Percentiles rank a stretch among this genome's conserved stretches.
Evolutionary conservation across 805 yeast species (phyloP).

Genomic region (Clavispora carvajalis): DNA sequence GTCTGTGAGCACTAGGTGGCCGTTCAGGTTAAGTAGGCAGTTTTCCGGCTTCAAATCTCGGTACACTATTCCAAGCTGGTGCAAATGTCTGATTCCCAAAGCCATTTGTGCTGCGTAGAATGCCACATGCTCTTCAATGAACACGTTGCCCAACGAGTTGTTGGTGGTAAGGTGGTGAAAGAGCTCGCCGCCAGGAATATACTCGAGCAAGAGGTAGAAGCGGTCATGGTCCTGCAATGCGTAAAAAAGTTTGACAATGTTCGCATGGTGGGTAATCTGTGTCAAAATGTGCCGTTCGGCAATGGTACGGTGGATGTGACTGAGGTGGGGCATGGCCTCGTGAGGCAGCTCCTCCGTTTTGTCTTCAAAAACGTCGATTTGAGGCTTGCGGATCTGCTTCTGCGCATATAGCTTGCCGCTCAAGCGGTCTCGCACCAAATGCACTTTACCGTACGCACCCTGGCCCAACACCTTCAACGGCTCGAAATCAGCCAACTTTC

Average conservation of each 20-base stretch:
- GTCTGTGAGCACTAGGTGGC: constrained; percentile 79
- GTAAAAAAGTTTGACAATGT: constrained; percentile 39
- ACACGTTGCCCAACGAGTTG: constrained; percentile 34
- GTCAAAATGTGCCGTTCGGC: constrained; percentile 15
- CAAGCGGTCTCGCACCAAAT: constrained; percentile 32
- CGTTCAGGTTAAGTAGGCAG: constrained; percentile 69
- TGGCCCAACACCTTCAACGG: constrained; percentile 40
- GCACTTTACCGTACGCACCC: constrained; percentile 42
- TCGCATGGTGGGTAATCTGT: constrained; percentile 38
- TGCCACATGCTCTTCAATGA: constrained; percentile 62
- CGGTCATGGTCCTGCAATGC: constrained; percentile 42
- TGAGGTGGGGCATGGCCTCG: constrained; percentile 12
- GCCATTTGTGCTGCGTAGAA: constrained; percentile 80
- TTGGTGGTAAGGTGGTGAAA: constrained; percentile 35
- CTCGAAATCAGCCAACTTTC: constrained; percentile 33
- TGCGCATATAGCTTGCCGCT: constrained; percentile 39
- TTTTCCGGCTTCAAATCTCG: constrained; percentile 89
- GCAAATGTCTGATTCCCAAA: constrained; percentile 71
- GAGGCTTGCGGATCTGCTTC: constrained; percentile 36
- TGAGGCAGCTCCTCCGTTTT: constrained; percentile 1
- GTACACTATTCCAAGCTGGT: constrained; percentile 75
- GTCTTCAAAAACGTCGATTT: constrained; percentile 16
- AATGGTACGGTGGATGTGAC: constrained; percentile 14
- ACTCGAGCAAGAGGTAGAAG: constrained; percentile 39
- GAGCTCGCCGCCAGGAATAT: constrained; percentile 42